Base-by-base conservation (phyloP, 805 yeast species). In the Wickerhamiella nectarea region DNA sequence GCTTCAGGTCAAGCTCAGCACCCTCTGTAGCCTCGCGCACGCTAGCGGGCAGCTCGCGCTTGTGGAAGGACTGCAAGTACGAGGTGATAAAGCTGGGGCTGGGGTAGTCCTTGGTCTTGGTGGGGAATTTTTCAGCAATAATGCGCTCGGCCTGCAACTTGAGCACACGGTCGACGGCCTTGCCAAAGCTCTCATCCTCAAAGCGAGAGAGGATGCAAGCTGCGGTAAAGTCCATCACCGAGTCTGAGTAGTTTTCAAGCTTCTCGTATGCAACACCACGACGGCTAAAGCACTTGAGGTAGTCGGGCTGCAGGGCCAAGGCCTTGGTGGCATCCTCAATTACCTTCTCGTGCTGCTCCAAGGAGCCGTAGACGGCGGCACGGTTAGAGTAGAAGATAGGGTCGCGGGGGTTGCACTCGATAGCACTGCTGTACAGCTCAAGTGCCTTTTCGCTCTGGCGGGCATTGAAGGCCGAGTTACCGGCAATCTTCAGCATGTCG, bases 351-450 rank as follows among this genome's bases (percentile, higher is more conserved):
- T 75, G 77, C 49, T 86, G 75, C 50, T 77, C 74, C 52, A 83
- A 68, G 7, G 93, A 84, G 41, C 87, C 81, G 65, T 82, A 82
- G 65, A 95, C 89, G 14, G 98, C 98, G 22, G 97, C 86, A 65
- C 96, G 78, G 70, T 91, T 91, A 49, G 96, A 85, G 67, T 79
- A 89, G 66, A 74, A 91, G 28, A 87, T 81, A 4, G 96, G 86
- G 63, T 91, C 96, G 34, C 49, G 50, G 52, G 70, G 64, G 59
- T 80, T 79, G 57, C 84, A 69, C 44, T 69, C 59, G 52, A 91
- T 68, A 9, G 98, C 97, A 46, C 73, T 75, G 35, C 83, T 62
- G 68, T 91, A 91, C 62, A 71, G 79, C 36, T 72, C 75, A 55
- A 86, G 74, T 36, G 97, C 97, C n/a, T 71, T 70, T 44, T 75